Conservation (phyloP, 1,139 yeast genomes). For the Pichia sp. region DNA sequence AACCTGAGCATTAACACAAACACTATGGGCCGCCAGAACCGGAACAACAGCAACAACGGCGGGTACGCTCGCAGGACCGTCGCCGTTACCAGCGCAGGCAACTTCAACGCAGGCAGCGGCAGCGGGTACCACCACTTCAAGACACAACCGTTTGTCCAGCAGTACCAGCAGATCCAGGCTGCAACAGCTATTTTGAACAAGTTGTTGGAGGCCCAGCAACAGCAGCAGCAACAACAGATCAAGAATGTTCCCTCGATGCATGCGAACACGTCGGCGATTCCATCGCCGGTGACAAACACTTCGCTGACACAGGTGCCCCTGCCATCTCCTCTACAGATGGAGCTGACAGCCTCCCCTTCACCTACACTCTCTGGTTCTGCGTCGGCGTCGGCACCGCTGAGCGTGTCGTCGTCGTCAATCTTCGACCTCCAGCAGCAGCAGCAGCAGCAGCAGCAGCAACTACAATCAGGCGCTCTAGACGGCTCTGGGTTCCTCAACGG, state of each 20-base stretch:
- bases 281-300: neutral
- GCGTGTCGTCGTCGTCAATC: slow-evolving; percentile 5
- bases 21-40: neutral
- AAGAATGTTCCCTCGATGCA: neutral
- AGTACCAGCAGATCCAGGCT: slow-evolving; percentile 12
- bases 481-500: neutral
- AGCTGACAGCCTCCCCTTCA: neutral
- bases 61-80: neutral
- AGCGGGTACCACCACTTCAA: neutral
- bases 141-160: slow-evolving; percentile 11
- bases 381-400: neutral
- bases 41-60: neutral
- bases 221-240: slow-evolving; percentile 3
- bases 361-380: neutral
- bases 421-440: slow-evolving; percentile 5
- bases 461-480: neutral
- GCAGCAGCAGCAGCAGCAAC: neutral
- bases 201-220: slow-evolving; percentile 5
- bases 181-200: slow-evolving; percentile 10
- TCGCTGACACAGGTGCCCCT: neutral
- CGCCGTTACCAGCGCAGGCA: neutral
- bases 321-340: neutral
- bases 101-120: neutral
- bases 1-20: neutral
- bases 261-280: neutral